Evolutionary conservation across 345 rosid species (phyloP).

Genomic region (Linum tenue): DNA sequence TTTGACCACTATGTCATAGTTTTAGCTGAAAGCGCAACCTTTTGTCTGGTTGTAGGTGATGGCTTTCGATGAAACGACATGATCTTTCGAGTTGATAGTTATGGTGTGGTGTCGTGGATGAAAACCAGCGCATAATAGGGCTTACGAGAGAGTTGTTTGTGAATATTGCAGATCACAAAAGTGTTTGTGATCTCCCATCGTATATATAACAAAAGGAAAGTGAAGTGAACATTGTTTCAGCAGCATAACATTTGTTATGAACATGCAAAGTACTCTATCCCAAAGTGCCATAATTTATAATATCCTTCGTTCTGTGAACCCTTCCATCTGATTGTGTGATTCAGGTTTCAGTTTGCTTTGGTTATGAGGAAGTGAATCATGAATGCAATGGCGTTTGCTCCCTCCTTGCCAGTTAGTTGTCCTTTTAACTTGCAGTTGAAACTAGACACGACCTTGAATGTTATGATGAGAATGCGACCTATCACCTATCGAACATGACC

Average conservation of each 20-base stretch:
- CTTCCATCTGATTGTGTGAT: too few relatives aligned
- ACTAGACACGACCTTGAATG: too few relatives aligned
- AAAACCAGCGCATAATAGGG: slow-evolving; percentile 12
- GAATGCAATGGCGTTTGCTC: too few relatives aligned
- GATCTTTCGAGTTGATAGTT: slow-evolving; percentile 19
- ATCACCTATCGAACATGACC: neutral
- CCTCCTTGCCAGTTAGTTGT: too few relatives aligned
- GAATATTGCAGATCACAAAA: slow-evolving; percentile 28
- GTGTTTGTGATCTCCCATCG: slow-evolving; percentile 18
- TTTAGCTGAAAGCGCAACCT: neutral
- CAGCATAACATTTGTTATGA: slow-evolving; percentile 5
- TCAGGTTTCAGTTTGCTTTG: too few relatives aligned
- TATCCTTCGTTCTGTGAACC: too few relatives aligned
- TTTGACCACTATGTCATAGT: too few relatives aligned
- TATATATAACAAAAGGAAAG: slow-evolving; percentile 14
- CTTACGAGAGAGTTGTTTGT: slow-evolving; percentile 24
- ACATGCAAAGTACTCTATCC: neutral
- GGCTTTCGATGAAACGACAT: slow-evolving; percentile 55
- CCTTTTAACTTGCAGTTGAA: too few relatives aligned
- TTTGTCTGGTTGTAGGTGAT: slow-evolving; percentile 34
- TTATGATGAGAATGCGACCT: too few relatives aligned
- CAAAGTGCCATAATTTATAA: neutral
- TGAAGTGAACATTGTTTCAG: slow-evolving; percentile 1
- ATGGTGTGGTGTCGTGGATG: slow-evolving; percentile 21
- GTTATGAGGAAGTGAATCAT: too few relatives aligned